These are phyloP conservation scores for Daldinia grandis DNA, from an alignment of 495 filamentous ascomycete species.

Conservation along the genomic window DNA sequence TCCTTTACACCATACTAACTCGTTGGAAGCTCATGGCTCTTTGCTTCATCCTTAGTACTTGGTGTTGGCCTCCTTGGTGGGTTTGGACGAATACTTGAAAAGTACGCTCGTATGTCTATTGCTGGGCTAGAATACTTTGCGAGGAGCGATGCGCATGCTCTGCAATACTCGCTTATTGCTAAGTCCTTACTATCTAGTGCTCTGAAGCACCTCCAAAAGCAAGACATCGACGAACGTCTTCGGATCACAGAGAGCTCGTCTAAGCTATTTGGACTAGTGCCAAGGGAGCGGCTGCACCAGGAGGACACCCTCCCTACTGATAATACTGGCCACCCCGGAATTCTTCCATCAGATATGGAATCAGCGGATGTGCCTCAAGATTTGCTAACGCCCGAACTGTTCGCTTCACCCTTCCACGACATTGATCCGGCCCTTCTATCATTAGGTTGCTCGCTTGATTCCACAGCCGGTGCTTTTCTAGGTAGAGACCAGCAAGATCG, in stretches of 20 bases:
- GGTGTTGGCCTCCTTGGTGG: conserved; percentile 54
- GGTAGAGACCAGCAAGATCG: conserved; percentile 41
- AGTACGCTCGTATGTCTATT: conserved; percentile 52
- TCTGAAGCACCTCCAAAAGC: conserved; percentile 49
- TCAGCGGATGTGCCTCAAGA: conserved; percentile 1
- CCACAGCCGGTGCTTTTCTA: conserved; percentile 16
- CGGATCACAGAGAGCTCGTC: conserved; percentile 54
- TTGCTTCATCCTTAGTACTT: conserved; percentile 57
- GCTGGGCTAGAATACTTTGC: conserved; percentile 54
- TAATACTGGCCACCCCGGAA: not conserved
- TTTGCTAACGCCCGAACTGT: conserved; percentile 2
- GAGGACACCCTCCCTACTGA: not conserved
- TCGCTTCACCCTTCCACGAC: conserved; percentile 35
- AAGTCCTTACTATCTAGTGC: conserved; percentile 54
- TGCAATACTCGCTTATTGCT: conserved; percentile 57
- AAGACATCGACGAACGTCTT: conserved; percentile 50
- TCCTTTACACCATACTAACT: not conserved
- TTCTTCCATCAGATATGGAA: not conserved
- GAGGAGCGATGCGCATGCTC: conserved; percentile 51
- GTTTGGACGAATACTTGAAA: conserved; percentile 57
- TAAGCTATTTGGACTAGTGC: conserved; percentile 54
- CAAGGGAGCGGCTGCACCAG: conserved; percentile 21
- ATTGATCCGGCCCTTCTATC: conserved; percentile 42
- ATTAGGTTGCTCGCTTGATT: conserved; percentile 32
- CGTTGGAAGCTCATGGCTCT: conserved; percentile 53